phyloP scores from a whole-genome alignment of 306 rosid species.

The Erythrophleum fordii region DNA sequence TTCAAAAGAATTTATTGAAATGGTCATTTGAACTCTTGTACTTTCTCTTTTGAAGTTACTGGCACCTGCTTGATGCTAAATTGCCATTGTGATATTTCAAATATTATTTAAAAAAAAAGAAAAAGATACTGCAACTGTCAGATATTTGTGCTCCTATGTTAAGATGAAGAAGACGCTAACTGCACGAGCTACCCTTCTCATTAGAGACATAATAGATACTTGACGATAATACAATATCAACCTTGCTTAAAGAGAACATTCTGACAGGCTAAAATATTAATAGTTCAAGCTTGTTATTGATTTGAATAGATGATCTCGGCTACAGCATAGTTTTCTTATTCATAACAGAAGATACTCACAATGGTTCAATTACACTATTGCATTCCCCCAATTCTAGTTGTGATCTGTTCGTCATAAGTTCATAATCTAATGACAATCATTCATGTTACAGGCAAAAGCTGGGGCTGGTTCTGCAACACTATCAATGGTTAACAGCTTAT shows the following conservation, averaged over 20 bases:
- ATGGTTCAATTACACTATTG: background rate
- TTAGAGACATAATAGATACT: background rate
- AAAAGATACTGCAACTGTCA: background rate
- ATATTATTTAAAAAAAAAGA: background rate
- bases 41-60: background rate
- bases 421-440: slow-evolving; percentile 33
- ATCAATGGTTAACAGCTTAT: slow-evolving; percentile 69
- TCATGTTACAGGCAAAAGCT: slow-evolving; percentile 81
- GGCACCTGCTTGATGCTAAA: background rate
- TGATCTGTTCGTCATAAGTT: slow-evolving; percentile 18
- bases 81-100: background rate
- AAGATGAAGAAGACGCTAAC: background rate
- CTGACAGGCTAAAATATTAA: background rate
- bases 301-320: background rate
- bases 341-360: slow-evolving; percentile 1
- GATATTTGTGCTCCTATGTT: background rate
- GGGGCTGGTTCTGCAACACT: slow-evolving; percentile 97
- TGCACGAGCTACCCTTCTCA: slow-evolving; percentile 3
- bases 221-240: background rate
- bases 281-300: background rate
- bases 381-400: background rate
- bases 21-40: background rate
- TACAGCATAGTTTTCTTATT: background rate
- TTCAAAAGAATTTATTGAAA: background rate
- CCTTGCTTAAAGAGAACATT: background rate